phyloP scores from a whole-genome alignment of 495 filamentous ascomycete genomes.

The Parachaetomium inaequale region DNA sequence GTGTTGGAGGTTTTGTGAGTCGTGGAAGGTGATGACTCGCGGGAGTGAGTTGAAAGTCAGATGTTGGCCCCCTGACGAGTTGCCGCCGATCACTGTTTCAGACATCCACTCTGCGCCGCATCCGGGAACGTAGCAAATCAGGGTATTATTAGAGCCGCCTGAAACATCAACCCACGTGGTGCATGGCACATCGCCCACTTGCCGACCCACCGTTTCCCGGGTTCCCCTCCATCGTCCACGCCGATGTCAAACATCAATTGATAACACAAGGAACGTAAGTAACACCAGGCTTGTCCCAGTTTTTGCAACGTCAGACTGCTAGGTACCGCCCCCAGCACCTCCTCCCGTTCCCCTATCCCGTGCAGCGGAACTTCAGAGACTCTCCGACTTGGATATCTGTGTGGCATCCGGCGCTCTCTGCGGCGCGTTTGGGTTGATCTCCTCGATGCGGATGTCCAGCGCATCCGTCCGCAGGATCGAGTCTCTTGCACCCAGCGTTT shows the following conservation, averaged over 20 bases:
- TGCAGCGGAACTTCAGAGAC: no score
- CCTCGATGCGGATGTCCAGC: not conserved
- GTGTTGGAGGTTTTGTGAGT: not conserved
- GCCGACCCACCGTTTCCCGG: not conserved
- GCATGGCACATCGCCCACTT: not conserved
- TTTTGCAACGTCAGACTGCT: no score
- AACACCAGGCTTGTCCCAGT: no score
- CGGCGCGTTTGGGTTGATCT: not conserved
- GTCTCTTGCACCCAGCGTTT: not conserved
- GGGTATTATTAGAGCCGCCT: not conserved
- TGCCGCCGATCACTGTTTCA: constrained; percentile 6
- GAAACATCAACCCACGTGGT: constrained; percentile 2
- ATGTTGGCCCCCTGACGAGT: not conserved
- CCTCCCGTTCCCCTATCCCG: no score
- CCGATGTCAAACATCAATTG: no score
- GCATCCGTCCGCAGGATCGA: not conserved
- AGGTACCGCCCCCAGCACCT: no score
- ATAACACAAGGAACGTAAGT: no score
- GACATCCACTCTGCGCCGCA: constrained; percentile 1
- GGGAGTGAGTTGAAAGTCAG: not conserved
- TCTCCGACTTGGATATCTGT: not conserved
- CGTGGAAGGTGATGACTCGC: not conserved
- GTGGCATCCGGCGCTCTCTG: not conserved
- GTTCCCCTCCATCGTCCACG: no score
- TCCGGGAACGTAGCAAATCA: not conserved